Base-by-base conservation (phyloP, 2,329 filamentous ascomycete genomes). In the Parascedosporium putredinis region DNA sequence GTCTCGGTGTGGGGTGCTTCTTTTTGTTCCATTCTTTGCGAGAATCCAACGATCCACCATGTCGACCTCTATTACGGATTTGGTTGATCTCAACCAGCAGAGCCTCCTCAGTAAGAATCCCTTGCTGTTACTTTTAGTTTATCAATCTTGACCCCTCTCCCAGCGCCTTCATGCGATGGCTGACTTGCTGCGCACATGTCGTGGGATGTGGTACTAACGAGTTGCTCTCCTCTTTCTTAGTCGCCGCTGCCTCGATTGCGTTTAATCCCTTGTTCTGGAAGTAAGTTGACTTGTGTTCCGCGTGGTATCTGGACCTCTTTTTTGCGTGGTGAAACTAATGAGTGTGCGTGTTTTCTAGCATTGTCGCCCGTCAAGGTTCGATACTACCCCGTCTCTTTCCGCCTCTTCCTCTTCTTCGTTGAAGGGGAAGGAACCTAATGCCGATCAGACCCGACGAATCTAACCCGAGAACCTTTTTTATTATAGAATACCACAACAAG, bases 191-290 rank as follows among this genome's bases (percentile, higher is more conserved):
- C 31, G 29, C 42, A 22, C 36, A 60, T 53, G 44, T 43, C 34
- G 42, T 16, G 18, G 18, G n/a, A n/a, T n/a, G n/a, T n/a, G n/a
- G n/a, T n/a, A n/a, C n/a, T n/a, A n/a, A n/a, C n/a, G n/a, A n/a
- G n/a, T n/a, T n/a, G n/a, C n/a, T n/a, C n/a, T n/a, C n/a, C n/a
- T n/a, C n/a, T n/a, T n/a, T n/a, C n/a, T 51, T 57, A 95, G 90
- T 93, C 58, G 87, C 88, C 57, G 86, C 83, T 45, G 76, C 74
- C 50, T 79, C 86, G 49, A 95, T 98, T 68, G 77, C 84, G 45
- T 97, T 98, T 70, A 98, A 98, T 69, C 93, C 93, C 20, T 84
- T 93, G n/a, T 97, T 96, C 69, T 98, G 93, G 93, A 98, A 98
- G 90, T 95, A 76, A 74, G 87, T 77, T 12, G 8, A 7, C 20